Base-by-base conservation (phyloP, 2,329 filamentous ascomycete genomes). In the Colletotrichum graminicola region DNA sequence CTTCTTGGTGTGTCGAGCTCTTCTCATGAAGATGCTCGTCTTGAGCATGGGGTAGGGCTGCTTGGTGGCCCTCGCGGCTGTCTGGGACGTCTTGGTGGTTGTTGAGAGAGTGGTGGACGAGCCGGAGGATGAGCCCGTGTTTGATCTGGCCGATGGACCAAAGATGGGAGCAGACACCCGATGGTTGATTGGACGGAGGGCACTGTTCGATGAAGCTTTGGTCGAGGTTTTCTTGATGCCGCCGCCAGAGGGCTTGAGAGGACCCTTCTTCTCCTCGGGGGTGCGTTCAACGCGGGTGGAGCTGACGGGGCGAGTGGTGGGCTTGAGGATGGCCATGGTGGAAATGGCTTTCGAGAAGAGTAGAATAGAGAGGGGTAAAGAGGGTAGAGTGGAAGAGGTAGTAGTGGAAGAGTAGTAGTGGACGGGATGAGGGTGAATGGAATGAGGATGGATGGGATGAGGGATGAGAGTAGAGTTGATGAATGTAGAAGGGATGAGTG, bases 11-110 rank as follows among this genome's bases (percentile, higher is more conserved):
- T 5, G 41, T 7, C 57, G 18, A 5, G 5, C 7, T 5, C 5
- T 0, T 16, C 3, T 0, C 29, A 11, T 4, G n/a, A 18, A 12
- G 39, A 10, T 49, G 32, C n/a, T 1, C n/a, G 23, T n/a, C 7
- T 51, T 49, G 32, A 2, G 3, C 43, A 11, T 8, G n/a, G n/a
- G n/a, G 8, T 39, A 51, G 29, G 21, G 34, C 8, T 36, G 34
- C 34, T 2, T 1, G 29, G 4, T 18, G 10, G 16, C 2, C 18
- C 32, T 2, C 18, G 29, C 4, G 29, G 29, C 29, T 29, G 29
- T 29, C 29, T 29, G 29, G 29, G 29, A 29, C 16, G 51, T 18
- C 26, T 29, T 41, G 41, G 1, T n/a, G 14, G 43, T 23, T 29
- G 49, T 55, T 29, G 32, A 18, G 51, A 4, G 2, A 21, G 18